Conservation (phyloP, 176 grass and related monocot species). For the Phragmites australis region DNA sequence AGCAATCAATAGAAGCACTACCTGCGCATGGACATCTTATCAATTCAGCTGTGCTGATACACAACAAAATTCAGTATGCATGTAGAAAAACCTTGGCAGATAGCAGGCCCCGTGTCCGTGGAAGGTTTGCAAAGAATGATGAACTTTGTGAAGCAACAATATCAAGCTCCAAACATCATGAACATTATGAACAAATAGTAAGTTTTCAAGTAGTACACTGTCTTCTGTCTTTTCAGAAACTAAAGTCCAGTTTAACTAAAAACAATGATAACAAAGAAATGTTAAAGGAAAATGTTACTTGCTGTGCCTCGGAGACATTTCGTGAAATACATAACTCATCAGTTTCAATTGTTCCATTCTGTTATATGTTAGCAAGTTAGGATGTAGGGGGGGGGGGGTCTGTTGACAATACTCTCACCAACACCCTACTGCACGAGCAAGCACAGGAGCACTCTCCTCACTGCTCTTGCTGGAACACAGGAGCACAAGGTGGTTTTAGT, state of each 20-base stretch:
- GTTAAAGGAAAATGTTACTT: background rate
- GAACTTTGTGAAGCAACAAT: constrained; percentile 66
- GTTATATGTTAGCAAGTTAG: background rate
- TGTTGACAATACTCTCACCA: background rate
- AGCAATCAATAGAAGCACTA: constrained; percentile 21
- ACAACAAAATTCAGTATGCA: constrained; percentile 73
- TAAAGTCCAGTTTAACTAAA: constrained; percentile 7
- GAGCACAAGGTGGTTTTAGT: too few relatives aligned
- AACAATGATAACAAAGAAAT: constrained; percentile 5
- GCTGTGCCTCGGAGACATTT: background rate
- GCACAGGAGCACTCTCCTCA: too few relatives aligned
- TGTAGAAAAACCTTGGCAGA: constrained; percentile 99
- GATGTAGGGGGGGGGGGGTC: too few relatives aligned
- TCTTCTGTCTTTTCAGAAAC: constrained; percentile 16
- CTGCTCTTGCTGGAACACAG: too few relatives aligned
- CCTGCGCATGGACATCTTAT: constrained; percentile 15
- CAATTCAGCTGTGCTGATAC: constrained; percentile 27
- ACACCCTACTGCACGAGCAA: too few relatives aligned
- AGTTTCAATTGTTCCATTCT: constrained; percentile 14
- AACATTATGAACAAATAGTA: constrained; percentile 68
- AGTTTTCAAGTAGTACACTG: constrained; percentile 39
- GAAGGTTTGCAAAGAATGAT: constrained; percentile 95
- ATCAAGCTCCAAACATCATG: constrained; percentile 49
- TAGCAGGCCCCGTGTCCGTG: constrained; percentile 83
- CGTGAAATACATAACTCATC: constrained; percentile 18